phyloP scores from a whole-genome alignment of 2,329 filamentous ascomycete species.

The Colletotrichum melonis region DNA sequence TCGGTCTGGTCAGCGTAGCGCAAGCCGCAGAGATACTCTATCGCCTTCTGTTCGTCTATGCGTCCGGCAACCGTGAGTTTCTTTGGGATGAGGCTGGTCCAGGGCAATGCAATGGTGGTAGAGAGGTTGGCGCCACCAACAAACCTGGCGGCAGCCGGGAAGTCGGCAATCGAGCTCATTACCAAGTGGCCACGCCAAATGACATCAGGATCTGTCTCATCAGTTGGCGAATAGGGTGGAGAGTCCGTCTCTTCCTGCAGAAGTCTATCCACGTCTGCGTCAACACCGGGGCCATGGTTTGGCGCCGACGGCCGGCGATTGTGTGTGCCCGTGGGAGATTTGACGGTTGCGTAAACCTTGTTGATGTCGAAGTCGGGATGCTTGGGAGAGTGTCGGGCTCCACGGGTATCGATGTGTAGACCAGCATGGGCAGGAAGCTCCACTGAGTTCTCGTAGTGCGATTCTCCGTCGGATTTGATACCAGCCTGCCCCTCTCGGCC shows the following conservation, averaged over 20 bases:
- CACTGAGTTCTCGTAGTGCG: constrained; percentile 26
- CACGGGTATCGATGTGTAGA: constrained; percentile 51
- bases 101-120: constrained; percentile 64
- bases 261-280: constrained; percentile 90
- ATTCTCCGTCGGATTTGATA: constrained; percentile 31
- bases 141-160: constrained; percentile 82
- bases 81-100: constrained; percentile 80
- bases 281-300: constrained; percentile 72
- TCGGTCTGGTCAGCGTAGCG: constrained; percentile 86
- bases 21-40: constrained; percentile 90
- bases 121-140: constrained; percentile 86
- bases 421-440: constrained; percentile 48
- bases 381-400: constrained; percentile 63
- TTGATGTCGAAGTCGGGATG: constrained; percentile 81
- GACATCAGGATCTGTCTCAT: constrained; percentile 76
- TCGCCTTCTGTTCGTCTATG: constrained; percentile 84
- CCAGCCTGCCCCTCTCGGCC: constrained; percentile 41
- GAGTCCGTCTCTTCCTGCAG: constrained; percentile 83
- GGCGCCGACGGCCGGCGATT: constrained; percentile 62
- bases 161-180: constrained; percentile 83
- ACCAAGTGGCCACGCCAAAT: constrained; percentile 82
- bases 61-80: constrained; percentile 80
- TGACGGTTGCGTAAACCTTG: constrained; percentile 85
- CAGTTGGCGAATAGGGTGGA: constrained; percentile 85
- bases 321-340: constrained; percentile 72